Evolutionary conservation across 495 filamentous ascomycete genomes (phyloP), one percentile per base, ranked within the genome.

Genomic region (Chaetomium fimeti): DNA sequence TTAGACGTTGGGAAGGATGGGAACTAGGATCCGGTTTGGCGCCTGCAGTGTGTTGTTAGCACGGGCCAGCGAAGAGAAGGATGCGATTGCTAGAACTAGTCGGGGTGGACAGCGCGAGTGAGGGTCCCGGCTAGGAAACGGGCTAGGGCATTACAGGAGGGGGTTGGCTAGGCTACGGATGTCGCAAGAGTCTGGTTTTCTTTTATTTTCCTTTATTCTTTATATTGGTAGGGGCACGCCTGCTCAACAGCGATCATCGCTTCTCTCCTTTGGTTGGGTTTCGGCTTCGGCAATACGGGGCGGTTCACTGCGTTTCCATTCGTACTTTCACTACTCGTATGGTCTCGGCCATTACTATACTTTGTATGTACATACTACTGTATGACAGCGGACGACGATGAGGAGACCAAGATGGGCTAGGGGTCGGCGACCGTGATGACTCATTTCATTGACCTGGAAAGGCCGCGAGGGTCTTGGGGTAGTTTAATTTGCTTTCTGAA

Each of bases 321-420:
- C 20, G 18, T 24, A 49, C 45, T 49, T 24, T 49, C 45, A 9
- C 45, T 49, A 22, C 18, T 20, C 45, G 45, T 2, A 4, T 12
- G 16, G 45, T n/a, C 4, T n/a, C 3, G 45, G 45, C 45, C 20
- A 24, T n/a, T 18, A n/a, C 7, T 5, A 12, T 24, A 20, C n/a
- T 15, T 18, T 49, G 20, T 49, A 49, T 49, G 45, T 49, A 49
- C 45, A 49, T 49, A 49, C n/a, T 49, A 49, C n/a, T 43, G 40
- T 43, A 43, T 43, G 40, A 18, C 40, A 43, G 15, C 32, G 32
- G 32, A 36, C 32, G 32, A 36, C 6, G 32, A 36, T 36, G 12
- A 36, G 6, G n/a, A n/a, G n/a, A n/a, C 8, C 32, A 11, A 36
- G 8, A 36, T 36, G 32, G 12, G 32, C 32, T 36, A 5, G 32